Percentiles rank a stretch among this genome's conserved stretches.
Conservation (phyloP, 352 stramenopile genomes). For the Phytophthora citricola region DNA sequence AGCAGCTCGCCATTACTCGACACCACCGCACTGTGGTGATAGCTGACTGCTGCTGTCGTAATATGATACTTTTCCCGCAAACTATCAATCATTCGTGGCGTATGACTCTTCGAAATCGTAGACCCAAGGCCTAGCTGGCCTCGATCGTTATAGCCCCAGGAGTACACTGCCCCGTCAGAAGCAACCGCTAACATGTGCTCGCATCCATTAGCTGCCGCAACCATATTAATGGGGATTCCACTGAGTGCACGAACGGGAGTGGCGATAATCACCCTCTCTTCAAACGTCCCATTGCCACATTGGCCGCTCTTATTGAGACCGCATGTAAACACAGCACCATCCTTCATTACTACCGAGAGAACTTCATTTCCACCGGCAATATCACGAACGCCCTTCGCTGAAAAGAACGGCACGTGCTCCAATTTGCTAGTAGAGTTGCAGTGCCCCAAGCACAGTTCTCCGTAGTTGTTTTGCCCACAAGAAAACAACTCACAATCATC, state of each 20-base stretch:
- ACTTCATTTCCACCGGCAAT: conserved; percentile 88
- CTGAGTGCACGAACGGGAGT: conserved; percentile 73
- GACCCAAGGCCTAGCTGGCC: conserved; percentile 84
- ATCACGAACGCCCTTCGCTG: conserved; percentile 72
- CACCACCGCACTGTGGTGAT: conserved; percentile 88
- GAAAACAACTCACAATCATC: conserved; percentile 91
- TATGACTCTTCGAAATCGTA: conserved; percentile 90
- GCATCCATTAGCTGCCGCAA: conserved; percentile 84
- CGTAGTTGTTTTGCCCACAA: conserved; percentile 91
- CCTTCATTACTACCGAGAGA: conserved; percentile 85
- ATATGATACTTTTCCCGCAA: conserved; percentile 87
- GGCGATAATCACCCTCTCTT: conserved; percentile 82
- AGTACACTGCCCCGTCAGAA: conserved; percentile 80
- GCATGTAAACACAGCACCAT: conserved; percentile 81
- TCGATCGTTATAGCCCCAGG: conserved; percentile 90
- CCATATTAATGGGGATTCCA: conserved; percentile 71
- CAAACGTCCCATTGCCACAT: conserved; percentile 88
- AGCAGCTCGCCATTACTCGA: conserved; percentile 79
- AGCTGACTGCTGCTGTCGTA: conserved; percentile 79
- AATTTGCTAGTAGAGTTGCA: conserved; percentile 90
- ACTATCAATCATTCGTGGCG: conserved; percentile 80
- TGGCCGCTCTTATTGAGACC: conserved; percentile 91
- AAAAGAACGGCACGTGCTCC: conserved; percentile 87
- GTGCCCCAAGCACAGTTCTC: conserved; percentile 84
- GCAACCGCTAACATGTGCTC: conserved; percentile 89